These are phyloP conservation scores for Colletotrichum ledebouriae DNA, from an alignment of 2,329 filamentous ascomycete genomes.

Conservation along the genomic window DNA sequence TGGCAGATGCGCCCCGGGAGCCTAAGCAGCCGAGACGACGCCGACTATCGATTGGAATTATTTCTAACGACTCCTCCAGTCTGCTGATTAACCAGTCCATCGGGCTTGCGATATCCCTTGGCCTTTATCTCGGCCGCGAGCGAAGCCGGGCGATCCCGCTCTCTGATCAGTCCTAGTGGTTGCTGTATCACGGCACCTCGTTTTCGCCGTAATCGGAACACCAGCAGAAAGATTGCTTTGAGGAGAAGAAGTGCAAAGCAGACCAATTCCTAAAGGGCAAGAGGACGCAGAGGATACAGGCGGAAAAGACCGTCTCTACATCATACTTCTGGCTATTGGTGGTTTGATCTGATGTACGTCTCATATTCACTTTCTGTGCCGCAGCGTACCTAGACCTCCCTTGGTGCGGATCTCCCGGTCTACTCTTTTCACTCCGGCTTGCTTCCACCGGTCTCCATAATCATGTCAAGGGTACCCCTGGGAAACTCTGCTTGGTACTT, in stretches of 20 bases:
- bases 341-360: constrained; percentile 24
- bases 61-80: constrained; percentile 14
- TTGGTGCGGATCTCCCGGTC: constrained; percentile 40
- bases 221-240: neutral
- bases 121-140: constrained; percentile 35
- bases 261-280: neutral
- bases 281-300: constrained; percentile 6
- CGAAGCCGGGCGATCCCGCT: constrained; percentile 23
- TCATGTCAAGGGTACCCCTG: constrained; percentile 2
- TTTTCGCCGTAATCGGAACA: constrained; percentile 7
- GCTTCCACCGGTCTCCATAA: constrained; percentile 24
- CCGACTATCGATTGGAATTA: constrained; percentile 18
- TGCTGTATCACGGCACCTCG: neutral
- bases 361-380: constrained; percentile 13
- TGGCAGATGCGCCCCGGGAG: constrained; percentile 42
- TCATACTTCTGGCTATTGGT: neutral
- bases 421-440: constrained; percentile 26
- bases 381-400: constrained; percentile 17
- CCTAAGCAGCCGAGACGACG: constrained; percentile 38
- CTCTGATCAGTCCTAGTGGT: constrained; percentile 17
- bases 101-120: constrained; percentile 23
- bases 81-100: neutral
- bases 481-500: neutral
- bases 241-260: constrained; percentile 2
- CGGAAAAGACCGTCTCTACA: constrained; percentile 9